Base-by-base conservation (phyloP, 2,329 filamentous ascomycete genomes). In the Fusarium devonianum region DNA sequence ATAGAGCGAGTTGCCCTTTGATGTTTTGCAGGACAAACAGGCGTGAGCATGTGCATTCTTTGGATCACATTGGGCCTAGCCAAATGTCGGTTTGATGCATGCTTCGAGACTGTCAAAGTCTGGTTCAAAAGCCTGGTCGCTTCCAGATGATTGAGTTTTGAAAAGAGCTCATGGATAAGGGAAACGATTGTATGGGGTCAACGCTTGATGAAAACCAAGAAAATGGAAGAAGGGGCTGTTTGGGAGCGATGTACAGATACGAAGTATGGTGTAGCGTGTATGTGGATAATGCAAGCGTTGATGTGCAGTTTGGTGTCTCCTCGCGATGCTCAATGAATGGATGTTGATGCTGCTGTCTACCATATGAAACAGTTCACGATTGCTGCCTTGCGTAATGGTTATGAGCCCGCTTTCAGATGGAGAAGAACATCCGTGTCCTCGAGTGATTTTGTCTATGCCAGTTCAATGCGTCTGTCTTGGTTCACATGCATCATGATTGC, bases 1-100 rank as follows among this genome's bases (percentile, higher is more conserved):
- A 79, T 86, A 76, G 67, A 60, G 18, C 16, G 11, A 26, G 22
- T 36, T 46, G 47, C 29, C 29, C 46, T 60, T 60, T 44, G 23
- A 34, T 14, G 9, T 39, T 21, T 41, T 40, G 23, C 30, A 43
- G 22, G 36, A 49, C 30, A 28, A 48, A 34, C 37, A 50, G 23
- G 51, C 56, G 11, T 50, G 18, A 51, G 17, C 34, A 17, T 21
- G 23, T 3, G 19, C 29, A 22, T 25, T 12, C 30, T 22, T 23
- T 8, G 16, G 33, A 14, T 26, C 39, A 16, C 23, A 6, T 36
- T 30, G 9, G 13, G 12, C 17, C 21, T 39, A 28, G 13, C 21
- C 16, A 17, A 12, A 34, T 7, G 25, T 12, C 17, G 13, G 21
- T 9, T 5, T 40, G 7, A 10, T 33, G 22, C n/a, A 18, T 35